Conservation (phyloP, 768 basidiomycete species). For the Dendrothele bispora region DNA sequence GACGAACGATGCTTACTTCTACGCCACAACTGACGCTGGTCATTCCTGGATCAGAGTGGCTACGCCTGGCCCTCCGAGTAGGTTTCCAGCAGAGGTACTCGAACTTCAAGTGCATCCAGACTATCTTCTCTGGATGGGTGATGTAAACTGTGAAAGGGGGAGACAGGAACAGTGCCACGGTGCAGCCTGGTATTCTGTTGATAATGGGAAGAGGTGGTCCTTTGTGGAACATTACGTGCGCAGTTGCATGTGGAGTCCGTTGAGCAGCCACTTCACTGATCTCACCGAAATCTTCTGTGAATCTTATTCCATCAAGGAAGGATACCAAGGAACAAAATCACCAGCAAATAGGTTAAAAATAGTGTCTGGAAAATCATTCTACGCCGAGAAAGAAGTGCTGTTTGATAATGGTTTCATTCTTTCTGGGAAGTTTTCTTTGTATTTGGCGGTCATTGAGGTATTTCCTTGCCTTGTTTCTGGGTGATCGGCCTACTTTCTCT, state of each 20-base stretch:
- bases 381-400: conserved; percentile 64
- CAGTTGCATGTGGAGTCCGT: conserved; percentile 91
- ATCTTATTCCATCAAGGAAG: conserved; percentile 78
- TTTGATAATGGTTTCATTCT: conserved; percentile 92
- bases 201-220: conserved; percentile 80
- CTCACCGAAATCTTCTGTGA: conserved; percentile 92
- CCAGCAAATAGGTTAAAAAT: conserved; percentile 66
- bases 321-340: conserved; percentile 64
- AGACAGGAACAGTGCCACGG: conserved; percentile 59
- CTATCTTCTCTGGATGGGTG: conserved; percentile 87
- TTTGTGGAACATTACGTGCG: conserved; percentile 82
- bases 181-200: conserved; percentile 68
- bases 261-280: conserved; percentile 75
- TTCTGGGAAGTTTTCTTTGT: conserved; percentile 96
- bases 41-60: conserved; percentile 57
- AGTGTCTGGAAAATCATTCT: conserved; percentile 76
- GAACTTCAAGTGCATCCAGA: conserved; percentile 89
- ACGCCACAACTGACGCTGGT: conserved; percentile 84
- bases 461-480: conserved; percentile 17
- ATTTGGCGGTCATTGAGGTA: conserved; percentile 92
- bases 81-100: conserved; percentile 71
- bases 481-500: conserved; percentile 6
- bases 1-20: conserved; percentile 62
- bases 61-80: conserved; percentile 75
- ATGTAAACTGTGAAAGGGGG: conserved; percentile 57